Conservation (phyloP, 1,139 yeast genomes). For the Groenewaldozyma sp. region DNA sequence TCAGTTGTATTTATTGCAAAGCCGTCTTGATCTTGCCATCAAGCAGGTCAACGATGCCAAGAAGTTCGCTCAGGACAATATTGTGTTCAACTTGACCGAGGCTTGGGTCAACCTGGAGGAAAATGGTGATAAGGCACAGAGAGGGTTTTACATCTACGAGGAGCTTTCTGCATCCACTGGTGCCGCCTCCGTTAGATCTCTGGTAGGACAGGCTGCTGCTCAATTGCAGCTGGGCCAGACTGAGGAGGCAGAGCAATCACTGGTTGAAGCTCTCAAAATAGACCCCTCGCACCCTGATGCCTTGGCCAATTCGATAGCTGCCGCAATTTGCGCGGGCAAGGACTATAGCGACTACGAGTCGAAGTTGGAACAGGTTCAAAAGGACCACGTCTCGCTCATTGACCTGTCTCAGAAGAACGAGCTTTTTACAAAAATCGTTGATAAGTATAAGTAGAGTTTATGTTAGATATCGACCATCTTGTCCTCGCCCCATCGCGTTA, state of each 20-base stretch:
- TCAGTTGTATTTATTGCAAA: constrained; percentile 30
- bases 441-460: constrained; percentile 33
- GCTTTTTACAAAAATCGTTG: constrained; percentile 49
- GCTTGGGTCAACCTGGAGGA: constrained; percentile 52
- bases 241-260: constrained; percentile 39
- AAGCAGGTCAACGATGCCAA: constrained; percentile 29
- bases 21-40: constrained; percentile 29
- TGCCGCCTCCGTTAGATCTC: constrained; percentile 41
- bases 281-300: constrained; percentile 40
- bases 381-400: constrained; percentile 42
- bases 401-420: constrained; percentile 46
- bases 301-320: constrained; percentile 49
- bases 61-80: constrained; percentile 54
- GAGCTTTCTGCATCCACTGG: constrained; percentile 41
- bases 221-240: constrained; percentile 39
- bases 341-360: constrained; percentile 36
- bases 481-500: no score
- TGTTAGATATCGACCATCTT: background rate
- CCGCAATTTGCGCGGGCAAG: constrained; percentile 41
- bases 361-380: constrained; percentile 36
- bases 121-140: constrained; percentile 52
- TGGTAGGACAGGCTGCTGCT: constrained; percentile 40
- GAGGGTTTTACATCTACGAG: constrained; percentile 63
- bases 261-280: constrained; percentile 37
- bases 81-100: constrained; percentile 59